Percentiles rank a stretch among this genome's conserved stretches.
These are phyloP conservation scores for Scenedesmus sp. DNA, from an alignment of 163 green algal genomes.

Conservation along the genomic window DNA sequence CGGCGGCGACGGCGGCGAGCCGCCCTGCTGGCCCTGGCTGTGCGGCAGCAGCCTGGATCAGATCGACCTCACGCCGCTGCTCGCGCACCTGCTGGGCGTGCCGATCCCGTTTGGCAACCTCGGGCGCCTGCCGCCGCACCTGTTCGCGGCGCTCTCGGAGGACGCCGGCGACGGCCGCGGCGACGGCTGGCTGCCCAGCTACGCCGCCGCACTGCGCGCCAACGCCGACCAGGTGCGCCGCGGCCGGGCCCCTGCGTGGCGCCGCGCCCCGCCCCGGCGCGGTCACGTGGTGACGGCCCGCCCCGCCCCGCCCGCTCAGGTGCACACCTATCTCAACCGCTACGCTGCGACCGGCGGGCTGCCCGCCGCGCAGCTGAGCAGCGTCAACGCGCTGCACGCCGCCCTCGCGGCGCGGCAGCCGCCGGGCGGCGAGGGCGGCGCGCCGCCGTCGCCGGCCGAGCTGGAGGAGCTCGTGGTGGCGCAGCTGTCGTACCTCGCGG, in stretches of 20 bases:
- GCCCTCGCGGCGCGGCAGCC: not conserved
- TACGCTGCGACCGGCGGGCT: conserved; percentile 52
- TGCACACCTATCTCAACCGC: conserved; percentile 58
- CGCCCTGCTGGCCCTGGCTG: conserved; percentile 34
- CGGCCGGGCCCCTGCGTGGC: conserved; percentile 1
- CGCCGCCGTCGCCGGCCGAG: not conserved
- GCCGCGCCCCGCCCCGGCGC: no score
- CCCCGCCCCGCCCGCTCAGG: no score
- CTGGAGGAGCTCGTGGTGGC: not conserved
- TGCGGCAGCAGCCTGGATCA: conserved; percentile 70
- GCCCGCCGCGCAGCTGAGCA: conserved; percentile 37
- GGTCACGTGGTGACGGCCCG: no score
- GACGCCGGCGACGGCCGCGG: not conserved
- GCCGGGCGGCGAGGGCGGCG: not conserved
- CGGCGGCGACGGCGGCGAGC: not conserved
- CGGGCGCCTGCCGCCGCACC: conserved; percentile 63
- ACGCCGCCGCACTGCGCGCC: conserved; percentile 36
- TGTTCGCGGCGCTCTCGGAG: conserved; percentile 52
- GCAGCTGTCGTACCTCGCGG: conserved; percentile 53
- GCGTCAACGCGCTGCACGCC: conserved; percentile 2
- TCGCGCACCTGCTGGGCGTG: conserved; percentile 85
- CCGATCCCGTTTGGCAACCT: conserved; percentile 90
- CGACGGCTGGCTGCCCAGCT: conserved; percentile 16
- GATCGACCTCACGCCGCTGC: conserved; percentile 85
- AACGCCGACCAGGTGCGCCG: conserved; percentile 52